phyloP scores from a whole-genome alignment of 192 early-diverging fungal species.

The Umbelopsis isabellina region DNA sequence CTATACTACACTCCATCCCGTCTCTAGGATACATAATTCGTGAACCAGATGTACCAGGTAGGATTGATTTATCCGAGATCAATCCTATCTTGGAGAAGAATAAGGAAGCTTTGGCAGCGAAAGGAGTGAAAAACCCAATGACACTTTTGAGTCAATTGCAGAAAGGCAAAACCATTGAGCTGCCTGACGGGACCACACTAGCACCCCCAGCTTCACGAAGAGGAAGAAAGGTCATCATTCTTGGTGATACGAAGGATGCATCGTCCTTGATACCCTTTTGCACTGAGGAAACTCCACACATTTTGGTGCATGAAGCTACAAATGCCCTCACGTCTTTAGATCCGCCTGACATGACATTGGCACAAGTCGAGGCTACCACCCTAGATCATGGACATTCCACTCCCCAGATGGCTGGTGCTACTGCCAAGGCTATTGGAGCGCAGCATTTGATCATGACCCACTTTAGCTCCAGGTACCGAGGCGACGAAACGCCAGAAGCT shows the following conservation, averaged over 20 bases:
- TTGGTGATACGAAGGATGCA: constrained; percentile 60
- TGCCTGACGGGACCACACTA: constrained; percentile 52
- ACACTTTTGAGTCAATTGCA: constrained; percentile 51
- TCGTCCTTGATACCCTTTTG: constrained; percentile 29
- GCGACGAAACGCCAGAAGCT: constrained; percentile 45
- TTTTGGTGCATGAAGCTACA: constrained; percentile 62
- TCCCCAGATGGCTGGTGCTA: constrained; percentile 55
- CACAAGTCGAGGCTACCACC: constrained; percentile 38
- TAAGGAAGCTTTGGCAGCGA: constrained; percentile 34
- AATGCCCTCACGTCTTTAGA: constrained; percentile 52
- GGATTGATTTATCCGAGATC: constrained; percentile 37
- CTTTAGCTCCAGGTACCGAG: constrained; percentile 57
- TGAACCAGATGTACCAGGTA: constrained; percentile 46
- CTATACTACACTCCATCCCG: constrained; percentile 56
- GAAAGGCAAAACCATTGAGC: constrained; percentile 32
- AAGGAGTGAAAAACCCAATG: constrained; percentile 51
- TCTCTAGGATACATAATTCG: constrained; percentile 52
- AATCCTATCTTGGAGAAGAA: constrained; percentile 45
- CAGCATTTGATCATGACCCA: constrained; percentile 54
- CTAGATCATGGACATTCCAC: constrained; percentile 59
- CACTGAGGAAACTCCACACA: constrained; percentile 23
- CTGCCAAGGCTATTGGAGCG: constrained; percentile 46
- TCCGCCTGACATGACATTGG: constrained; percentile 32
- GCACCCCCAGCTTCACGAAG: constrained; percentile 32
- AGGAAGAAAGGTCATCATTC: constrained; percentile 51